These are phyloP conservation scores for Gossypium rotundifolium DNA, from an alignment of 345 rosid genomes.

Conservation along the genomic window DNA sequence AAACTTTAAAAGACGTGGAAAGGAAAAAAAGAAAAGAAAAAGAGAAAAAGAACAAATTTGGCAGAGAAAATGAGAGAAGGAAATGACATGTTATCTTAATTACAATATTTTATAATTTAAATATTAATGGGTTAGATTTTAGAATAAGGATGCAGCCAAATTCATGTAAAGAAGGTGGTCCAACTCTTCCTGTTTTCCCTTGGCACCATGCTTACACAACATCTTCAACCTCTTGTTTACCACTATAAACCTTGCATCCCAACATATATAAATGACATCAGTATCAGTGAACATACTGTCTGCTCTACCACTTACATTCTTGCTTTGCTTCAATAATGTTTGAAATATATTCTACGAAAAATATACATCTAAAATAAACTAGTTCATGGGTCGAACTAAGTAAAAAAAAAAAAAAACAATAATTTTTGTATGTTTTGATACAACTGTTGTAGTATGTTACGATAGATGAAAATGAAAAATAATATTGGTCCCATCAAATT, in stretches of 20 bases:
- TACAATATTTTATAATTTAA: background rate
- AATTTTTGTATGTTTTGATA: no score
- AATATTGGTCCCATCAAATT: no score
- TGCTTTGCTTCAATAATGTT: background rate
- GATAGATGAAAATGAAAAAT: no score
- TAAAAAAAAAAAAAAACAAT: no score
- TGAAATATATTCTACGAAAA: no score
- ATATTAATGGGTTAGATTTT: background rate
- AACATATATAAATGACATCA: no score
- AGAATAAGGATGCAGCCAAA: background rate
- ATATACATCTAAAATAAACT: no score
- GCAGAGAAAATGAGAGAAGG: background rate
- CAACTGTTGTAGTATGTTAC: no score
- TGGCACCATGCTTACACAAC: background rate
- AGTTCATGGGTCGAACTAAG: no score
- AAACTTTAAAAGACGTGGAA: background rate
- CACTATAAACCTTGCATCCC: background rate
- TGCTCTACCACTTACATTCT: background rate
- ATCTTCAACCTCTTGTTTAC: background rate
- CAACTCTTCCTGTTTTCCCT: constrained; percentile 1
- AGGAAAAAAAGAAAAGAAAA: no score
- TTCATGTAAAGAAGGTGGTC: background rate
- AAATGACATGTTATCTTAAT: background rate
- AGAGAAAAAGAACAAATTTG: background rate
- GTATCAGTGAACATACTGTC: no score